These are phyloP conservation scores for Zizania palustris DNA, from an alignment of 202 grass and related monocot genomes.

Conservation along the genomic window DNA sequence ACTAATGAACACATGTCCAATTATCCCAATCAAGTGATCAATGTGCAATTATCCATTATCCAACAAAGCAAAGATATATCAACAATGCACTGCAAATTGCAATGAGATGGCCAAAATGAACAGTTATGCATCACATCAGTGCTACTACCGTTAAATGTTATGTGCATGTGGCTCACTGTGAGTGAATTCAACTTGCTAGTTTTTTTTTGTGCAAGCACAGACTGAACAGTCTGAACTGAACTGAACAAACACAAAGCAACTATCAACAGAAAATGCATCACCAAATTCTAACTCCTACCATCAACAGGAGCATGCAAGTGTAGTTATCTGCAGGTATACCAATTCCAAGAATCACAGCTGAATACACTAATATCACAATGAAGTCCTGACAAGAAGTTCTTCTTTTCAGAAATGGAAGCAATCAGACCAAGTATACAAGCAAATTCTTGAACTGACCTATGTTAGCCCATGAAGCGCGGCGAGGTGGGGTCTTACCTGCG, in stretches of 20 bases:
- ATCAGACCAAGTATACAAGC: neutral
- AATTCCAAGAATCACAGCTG: neutral
- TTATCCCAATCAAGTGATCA: neutral
- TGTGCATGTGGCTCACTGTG: neutral
- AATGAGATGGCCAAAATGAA: neutral
- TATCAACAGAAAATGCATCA: neutral
- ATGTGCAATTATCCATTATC: neutral
- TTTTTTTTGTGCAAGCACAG: neutral
- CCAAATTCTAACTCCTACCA: neutral
- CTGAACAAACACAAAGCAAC: neutral
- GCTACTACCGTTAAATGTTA: neutral
- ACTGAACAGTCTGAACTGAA: neutral
- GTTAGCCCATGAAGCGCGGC: neutral
- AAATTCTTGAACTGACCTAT: neutral
- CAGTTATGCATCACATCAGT: neutral
- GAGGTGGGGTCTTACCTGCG: conserved; percentile 56
- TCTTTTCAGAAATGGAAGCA: neutral
- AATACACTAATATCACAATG: neutral
- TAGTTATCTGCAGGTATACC: neutral
- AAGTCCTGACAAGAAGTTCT: neutral
- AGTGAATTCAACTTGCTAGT: neutral
- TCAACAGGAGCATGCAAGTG: neutral
- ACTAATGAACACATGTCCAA: no score
- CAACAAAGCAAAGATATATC: no score
- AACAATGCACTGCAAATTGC: neutral